These are phyloP conservation scores for Mycena capillaripes DNA, from an alignment of 768 basidiomycete species.

Conservation along the genomic window DNA sequence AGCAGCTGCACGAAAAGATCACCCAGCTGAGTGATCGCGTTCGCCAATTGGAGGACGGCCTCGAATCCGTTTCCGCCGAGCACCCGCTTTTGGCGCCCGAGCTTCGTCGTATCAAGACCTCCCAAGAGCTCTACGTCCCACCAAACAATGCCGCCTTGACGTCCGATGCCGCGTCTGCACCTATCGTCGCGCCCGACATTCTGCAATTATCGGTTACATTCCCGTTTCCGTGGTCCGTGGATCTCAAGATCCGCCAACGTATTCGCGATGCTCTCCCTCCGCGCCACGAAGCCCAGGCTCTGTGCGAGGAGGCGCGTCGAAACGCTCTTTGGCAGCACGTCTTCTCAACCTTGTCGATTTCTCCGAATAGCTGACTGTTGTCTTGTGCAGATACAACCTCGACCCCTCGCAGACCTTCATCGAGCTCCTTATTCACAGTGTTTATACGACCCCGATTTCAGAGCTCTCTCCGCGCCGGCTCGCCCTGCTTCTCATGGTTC, in stretches of 20 bases:
- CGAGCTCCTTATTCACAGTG: slow-evolving; percentile 77
- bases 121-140: slow-evolving; percentile 72
- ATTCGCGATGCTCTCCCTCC: slow-evolving; percentile 76
- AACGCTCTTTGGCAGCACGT: slow-evolving; percentile 84
- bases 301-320: slow-evolving; percentile 74
- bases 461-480: slow-evolving; percentile 76
- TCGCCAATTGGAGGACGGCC: slow-evolving; percentile 73
- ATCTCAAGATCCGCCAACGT: slow-evolving; percentile 72
- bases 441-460: slow-evolving; percentile 72
- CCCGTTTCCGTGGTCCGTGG: slow-evolving; percentile 77
- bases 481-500: slow-evolving; percentile 77
- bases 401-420: slow-evolving; percentile 80
- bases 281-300: slow-evolving; percentile 66
- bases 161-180: slow-evolving; percentile 30
- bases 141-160: slow-evolving; percentile 24
- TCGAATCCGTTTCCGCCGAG: slow-evolving; percentile 59
- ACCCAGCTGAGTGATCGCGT: slow-evolving; percentile 73
- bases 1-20: slow-evolving; percentile 66
- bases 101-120: slow-evolving; percentile 73
- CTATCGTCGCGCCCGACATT: slow-evolving; percentile 62
- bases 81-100: slow-evolving; percentile 75
- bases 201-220: slow-evolving; percentile 76
- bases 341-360: slow-evolving; percentile 12
- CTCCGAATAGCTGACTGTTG: slow-evolving; percentile 28
- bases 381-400: slow-evolving; percentile 73